Evolutionary conservation across 2,329 filamentous ascomycete species (phyloP).

Genomic region (Pseudopithomyces chartarum): DNA sequence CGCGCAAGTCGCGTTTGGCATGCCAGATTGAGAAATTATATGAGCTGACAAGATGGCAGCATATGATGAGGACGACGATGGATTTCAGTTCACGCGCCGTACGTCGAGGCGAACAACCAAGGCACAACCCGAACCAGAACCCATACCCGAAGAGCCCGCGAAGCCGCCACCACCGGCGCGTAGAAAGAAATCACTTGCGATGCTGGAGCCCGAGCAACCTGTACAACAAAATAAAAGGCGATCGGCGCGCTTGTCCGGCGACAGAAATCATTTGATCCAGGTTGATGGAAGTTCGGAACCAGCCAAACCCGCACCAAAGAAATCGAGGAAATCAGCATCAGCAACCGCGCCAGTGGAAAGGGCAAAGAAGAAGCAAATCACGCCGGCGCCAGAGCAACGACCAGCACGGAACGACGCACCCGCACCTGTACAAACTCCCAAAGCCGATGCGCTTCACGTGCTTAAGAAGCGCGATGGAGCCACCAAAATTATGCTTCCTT

Average conservation of each 20-base stretch:
- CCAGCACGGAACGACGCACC: constrained; percentile 24
- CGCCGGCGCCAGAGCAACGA: constrained; percentile 34
- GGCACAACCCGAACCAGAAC: constrained; percentile 33
- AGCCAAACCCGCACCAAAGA: constrained; percentile 34
- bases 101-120: constrained; percentile 44
- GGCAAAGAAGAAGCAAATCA: constrained; percentile 34
- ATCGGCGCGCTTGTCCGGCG: constrained; percentile 53
- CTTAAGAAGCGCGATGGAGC: constrained; percentile 54
- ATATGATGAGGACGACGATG: constrained; percentile 55
- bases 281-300: constrained; percentile 31
- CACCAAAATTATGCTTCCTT: constrained; percentile 79
- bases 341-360: constrained; percentile 24
- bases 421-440: constrained; percentile 35
- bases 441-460: constrained; percentile 37
- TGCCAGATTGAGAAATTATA: constrained; percentile 7
- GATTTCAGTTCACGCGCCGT: constrained; percentile 54
- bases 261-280: constrained; percentile 44
- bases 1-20: constrained; percentile 10
- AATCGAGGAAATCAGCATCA: constrained; percentile 33
- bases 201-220: constrained; percentile 23
- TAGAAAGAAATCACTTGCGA: constrained; percentile 36
- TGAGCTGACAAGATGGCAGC: constrained; percentile 34
- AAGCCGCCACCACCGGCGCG: constrained; percentile 33
- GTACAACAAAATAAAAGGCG: constrained; percentile 45
- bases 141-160: constrained; percentile 35